Conservation (phyloP, 2,329 filamentous ascomycete species). For the Teratosphaeria zuluensis region DNA sequence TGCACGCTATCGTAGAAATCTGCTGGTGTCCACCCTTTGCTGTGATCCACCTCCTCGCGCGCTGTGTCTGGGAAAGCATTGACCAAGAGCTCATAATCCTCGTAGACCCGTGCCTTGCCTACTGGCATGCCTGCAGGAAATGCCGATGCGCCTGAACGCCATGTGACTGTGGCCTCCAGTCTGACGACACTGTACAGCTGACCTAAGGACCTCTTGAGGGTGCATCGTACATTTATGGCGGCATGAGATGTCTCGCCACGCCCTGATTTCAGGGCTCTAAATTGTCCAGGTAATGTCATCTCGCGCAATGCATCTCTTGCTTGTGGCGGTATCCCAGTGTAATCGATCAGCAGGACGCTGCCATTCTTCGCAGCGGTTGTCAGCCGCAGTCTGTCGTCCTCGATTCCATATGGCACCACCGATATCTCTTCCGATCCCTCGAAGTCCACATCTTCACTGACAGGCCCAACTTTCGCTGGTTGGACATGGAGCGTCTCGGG, state of each 20-base stretch:
- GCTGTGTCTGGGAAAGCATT: constrained; percentile 15
- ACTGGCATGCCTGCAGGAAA: constrained; percentile 18
- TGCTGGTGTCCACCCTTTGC: constrained; percentile 35
- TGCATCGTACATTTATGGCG: constrained; percentile 10
- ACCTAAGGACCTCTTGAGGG: constrained; percentile 15
- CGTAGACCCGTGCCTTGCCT: constrained; percentile 14
- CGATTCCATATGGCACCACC: constrained; percentile 12
- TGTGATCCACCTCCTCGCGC: constrained; percentile 12
- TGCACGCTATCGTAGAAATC: constrained; percentile 64
- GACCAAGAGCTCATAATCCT: constrained; percentile 18
- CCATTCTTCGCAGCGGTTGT: constrained; percentile 6
- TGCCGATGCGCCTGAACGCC: constrained; percentile 23
- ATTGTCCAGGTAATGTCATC: constrained; percentile 9
- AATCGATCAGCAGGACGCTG: constrained; percentile 17
- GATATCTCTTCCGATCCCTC: constrained; percentile 6
- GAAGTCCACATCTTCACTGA: constrained; percentile 16
- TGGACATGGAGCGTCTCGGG: constrained; percentile 10
- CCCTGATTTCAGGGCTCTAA: constrained; percentile 1
- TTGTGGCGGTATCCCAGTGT: constrained; percentile 6
- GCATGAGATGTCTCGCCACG: background rate
- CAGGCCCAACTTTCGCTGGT: constrained; percentile 2
- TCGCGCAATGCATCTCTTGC: constrained; percentile 9
- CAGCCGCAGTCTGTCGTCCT: constrained; percentile 12
- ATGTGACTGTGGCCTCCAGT: constrained; percentile 17
- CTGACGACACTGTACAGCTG: constrained; percentile 17